Percentiles rank a stretch among this genome's conserved stretches.
Evolutionary conservation across 2,329 filamentous ascomycete species (phyloP).

Genomic region (Aspergillus arachidicola): DNA sequence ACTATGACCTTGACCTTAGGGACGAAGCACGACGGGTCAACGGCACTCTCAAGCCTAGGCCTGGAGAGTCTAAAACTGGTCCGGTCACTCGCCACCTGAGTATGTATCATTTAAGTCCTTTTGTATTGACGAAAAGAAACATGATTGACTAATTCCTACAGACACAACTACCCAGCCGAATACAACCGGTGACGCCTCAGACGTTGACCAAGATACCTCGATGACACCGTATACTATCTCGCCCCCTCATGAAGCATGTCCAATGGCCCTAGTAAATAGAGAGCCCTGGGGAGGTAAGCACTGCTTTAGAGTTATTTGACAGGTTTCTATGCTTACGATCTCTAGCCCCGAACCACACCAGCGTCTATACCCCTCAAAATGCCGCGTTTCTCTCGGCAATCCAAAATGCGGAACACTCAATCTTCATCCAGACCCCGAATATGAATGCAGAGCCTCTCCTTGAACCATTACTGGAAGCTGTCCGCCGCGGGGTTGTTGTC

Average conservation of each 20-base stretch:
- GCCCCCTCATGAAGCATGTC: constrained; percentile 58
- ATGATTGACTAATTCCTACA: constrained; percentile 14
- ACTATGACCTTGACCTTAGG: constrained; percentile 65
- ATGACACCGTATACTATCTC: constrained; percentile 70
- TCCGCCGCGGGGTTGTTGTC: constrained; percentile 68
- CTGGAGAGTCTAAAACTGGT: constrained; percentile 57
- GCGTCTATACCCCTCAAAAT: constrained; percentile 70
- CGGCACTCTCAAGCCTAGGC: constrained; percentile 53
- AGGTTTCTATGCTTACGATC: background rate
- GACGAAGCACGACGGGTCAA: constrained; percentile 66
- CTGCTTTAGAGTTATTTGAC: background rate
- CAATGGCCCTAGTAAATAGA: constrained; percentile 72
- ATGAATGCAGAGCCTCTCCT: constrained; percentile 72
- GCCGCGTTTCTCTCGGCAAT: constrained; percentile 72
- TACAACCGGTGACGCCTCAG: constrained; percentile 57
- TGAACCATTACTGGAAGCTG: constrained; percentile 64
- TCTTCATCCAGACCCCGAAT: constrained; percentile 81
- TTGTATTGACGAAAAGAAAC: background rate
- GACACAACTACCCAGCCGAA: constrained; percentile 59
- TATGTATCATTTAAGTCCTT: constrained; percentile 15
- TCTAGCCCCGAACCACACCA: constrained; percentile 59
- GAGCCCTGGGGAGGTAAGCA: constrained; percentile 61
- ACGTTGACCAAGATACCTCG: constrained; percentile 54
- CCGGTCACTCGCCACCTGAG: constrained; percentile 68
- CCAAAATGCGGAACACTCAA: constrained; percentile 60